Evolutionary conservation across 1,284 basidiomycete species (phyloP).

Genomic region (Cutaneotrichosporon cutaneum): DNA sequence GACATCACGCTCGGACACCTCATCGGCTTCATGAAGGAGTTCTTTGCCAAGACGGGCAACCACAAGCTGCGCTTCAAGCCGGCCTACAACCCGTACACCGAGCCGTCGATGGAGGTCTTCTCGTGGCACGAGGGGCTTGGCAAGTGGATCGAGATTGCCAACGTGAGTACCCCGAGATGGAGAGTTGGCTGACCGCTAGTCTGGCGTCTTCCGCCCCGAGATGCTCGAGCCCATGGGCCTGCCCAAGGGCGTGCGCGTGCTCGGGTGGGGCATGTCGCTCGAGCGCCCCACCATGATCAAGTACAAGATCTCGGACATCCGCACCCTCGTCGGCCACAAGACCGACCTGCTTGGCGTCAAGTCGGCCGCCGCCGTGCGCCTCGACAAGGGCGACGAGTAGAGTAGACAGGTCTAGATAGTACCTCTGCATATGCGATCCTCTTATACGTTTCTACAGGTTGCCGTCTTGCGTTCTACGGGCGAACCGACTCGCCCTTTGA

Average conservation of each 20-base stretch:
- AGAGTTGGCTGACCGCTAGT: constrained; percentile 62
- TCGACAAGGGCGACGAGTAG: constrained; percentile 56
- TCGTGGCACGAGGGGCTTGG: constrained; percentile 92
- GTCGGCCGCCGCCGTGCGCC: constrained; percentile 83
- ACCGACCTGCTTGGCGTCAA: constrained; percentile 86
- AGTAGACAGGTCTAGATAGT: constrained; percentile 2
- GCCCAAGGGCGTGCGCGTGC: constrained; percentile 92
- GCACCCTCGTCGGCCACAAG: constrained; percentile 96
- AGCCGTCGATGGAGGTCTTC: constrained; percentile 99
- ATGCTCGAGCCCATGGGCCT: constrained; percentile 99
- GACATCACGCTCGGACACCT: constrained; percentile 93
- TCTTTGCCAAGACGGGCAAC: constrained; percentile 98
- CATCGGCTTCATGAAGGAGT: constrained; percentile 97
- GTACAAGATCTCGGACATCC: constrained; percentile 89
- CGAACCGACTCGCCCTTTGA: constrained; percentile 9
- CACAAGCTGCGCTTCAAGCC: constrained; percentile 94
- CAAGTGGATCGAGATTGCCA: constrained; percentile 88
- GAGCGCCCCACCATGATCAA: constrained; percentile 99
- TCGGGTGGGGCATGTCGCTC: constrained; percentile 94
- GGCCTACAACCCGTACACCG: constrained; percentile 73
- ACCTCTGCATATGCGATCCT: constrained; percentile 7
- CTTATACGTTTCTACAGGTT: neutral
- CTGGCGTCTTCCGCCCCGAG: constrained; percentile 99
- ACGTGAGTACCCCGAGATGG: constrained; percentile 43
- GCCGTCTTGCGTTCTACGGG: neutral